A percentile compares a stretch with the other conserved stretches of the same genome.
phyloP scores from a whole-genome alignment of 768 basidiomycete species.

The Mycena filopes region DNA sequence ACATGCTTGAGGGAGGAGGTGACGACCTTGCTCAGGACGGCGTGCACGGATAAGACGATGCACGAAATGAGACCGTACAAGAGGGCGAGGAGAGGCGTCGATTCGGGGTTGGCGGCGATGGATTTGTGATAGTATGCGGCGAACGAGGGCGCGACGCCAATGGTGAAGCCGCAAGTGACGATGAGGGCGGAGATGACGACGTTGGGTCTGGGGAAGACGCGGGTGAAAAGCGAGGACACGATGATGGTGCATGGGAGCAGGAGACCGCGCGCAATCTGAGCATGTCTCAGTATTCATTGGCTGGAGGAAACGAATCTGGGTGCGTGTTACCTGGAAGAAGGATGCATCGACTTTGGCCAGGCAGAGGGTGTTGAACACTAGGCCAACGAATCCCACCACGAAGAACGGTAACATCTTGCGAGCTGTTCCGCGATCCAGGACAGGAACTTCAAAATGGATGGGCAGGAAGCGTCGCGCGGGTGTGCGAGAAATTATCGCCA shows the following conservation, averaged over 20 bases:
- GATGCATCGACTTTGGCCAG: constrained; percentile 40
- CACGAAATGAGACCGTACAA: constrained; percentile 26
- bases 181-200: constrained; percentile 7
- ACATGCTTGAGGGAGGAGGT: constrained; percentile 46
- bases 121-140: not conserved
- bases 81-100: constrained; percentile 9
- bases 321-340: constrained; percentile 21
- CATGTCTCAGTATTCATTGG: not conserved
- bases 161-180: constrained; percentile 24
- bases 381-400: constrained; percentile 56
- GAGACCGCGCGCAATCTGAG: constrained; percentile 24
- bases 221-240: constrained; percentile 15
- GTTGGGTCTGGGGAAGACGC: not conserved
- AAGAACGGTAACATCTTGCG: constrained; percentile 54
- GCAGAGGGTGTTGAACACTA: constrained; percentile 67
- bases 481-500: constrained; percentile 43
- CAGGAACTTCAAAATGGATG: constrained; percentile 51
- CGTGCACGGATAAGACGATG: constrained; percentile 22
- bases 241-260: constrained; percentile 28
- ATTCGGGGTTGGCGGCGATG: not conserved
- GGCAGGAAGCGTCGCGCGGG: constrained; percentile 7
- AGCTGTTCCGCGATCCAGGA: constrained; percentile 44
- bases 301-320: not conserved
- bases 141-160: constrained; percentile 18
- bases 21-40: constrained; percentile 21